A percentile compares a stretch with the other conserved stretches of the same genome.
These are phyloP conservation scores for Pseudogymnoascus sp. DNA, from an alignment of 2,329 filamentous ascomycete genomes.

Conservation along the genomic window DNA sequence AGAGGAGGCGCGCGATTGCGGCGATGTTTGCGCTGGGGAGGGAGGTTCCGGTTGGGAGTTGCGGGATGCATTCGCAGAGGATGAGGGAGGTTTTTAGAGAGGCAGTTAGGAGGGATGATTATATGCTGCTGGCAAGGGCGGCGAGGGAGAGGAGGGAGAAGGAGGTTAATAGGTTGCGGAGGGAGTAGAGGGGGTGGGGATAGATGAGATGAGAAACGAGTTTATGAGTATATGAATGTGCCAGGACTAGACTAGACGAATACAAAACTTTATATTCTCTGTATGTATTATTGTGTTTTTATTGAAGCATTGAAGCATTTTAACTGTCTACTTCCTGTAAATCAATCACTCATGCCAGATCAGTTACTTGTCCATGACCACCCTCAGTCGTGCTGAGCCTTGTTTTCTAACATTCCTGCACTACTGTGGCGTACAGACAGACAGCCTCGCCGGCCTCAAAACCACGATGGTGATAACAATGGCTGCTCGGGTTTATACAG, in stretches of 20 bases:
- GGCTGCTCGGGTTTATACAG: not conserved
- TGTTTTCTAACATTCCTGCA: not conserved
- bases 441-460: not conserved
- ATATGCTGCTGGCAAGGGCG: slow-evolving; percentile 50
- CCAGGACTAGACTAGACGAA: not conserved
- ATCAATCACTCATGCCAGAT: not conserved
- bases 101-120: slow-evolving; percentile 59
- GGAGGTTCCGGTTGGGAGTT: slow-evolving; percentile 48
- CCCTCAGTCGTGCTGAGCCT: not conserved
- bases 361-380: not conserved
- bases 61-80: slow-evolving; percentile 71
- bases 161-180: slow-evolving; percentile 48
- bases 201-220: slow-evolving; percentile 26
- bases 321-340: not conserved
- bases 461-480: not conserved
- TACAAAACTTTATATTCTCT: not conserved
- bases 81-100: slow-evolving; percentile 69
- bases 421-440: not conserved
- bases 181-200: slow-evolving; percentile 52
- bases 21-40: slow-evolving; percentile 55
- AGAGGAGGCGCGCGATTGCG: slow-evolving; percentile 47
- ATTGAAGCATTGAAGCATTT: not conserved
- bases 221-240: not conserved
- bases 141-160: slow-evolving; percentile 49
- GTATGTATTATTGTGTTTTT: not conserved